Evolutionary conservation across 164 flowering plant species (phyloP).

Genomic region (Tetrastigma voinierianum): DNA sequence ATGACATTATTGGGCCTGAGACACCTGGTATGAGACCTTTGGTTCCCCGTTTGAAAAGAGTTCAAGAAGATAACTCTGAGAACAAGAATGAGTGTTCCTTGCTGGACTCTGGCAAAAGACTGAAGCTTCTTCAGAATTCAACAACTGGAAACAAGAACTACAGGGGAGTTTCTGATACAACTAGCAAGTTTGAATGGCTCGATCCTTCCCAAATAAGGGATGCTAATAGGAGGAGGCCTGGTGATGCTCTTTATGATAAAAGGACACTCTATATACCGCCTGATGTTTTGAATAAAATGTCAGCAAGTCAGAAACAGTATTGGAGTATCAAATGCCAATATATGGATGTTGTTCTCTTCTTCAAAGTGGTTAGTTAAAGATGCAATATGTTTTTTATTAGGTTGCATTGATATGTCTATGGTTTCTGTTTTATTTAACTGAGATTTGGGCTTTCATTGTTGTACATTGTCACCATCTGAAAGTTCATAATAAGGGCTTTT

Average conservation of each 20-base stretch:
- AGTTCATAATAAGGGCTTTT: too few species aligned
- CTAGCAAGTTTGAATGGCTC: constrained; percentile 91
- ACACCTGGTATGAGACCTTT: constrained; percentile 67
- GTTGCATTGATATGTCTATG: not conserved
- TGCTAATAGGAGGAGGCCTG: constrained; percentile 75
- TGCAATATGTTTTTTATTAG: not conserved
- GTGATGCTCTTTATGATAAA: constrained; percentile 70
- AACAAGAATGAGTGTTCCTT: constrained; percentile 21
- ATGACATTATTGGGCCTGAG: constrained; percentile 60
- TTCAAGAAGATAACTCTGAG: constrained; percentile 46
- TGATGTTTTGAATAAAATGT: constrained; percentile 76
- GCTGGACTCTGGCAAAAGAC: constrained; percentile 44
- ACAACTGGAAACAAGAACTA: constrained; percentile 15
- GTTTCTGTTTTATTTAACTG: too few species aligned
- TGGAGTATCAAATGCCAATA: constrained; percentile 84
- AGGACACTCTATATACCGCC: constrained; percentile 83
- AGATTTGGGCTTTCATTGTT: too few species aligned
- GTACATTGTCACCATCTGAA: too few species aligned
- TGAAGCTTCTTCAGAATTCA: constrained; percentile 42
- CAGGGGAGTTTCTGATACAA: constrained; percentile 29
- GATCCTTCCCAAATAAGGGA: constrained; percentile 68
- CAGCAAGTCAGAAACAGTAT: constrained; percentile 88
- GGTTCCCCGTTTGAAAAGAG: constrained; percentile 71
- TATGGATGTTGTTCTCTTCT: constrained; percentile 91
- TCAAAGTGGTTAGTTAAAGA: constrained; percentile 82